Conservation (phyloP, 2,329 filamentous ascomycete genomes). For the Trichophyton schoenleinii region DNA sequence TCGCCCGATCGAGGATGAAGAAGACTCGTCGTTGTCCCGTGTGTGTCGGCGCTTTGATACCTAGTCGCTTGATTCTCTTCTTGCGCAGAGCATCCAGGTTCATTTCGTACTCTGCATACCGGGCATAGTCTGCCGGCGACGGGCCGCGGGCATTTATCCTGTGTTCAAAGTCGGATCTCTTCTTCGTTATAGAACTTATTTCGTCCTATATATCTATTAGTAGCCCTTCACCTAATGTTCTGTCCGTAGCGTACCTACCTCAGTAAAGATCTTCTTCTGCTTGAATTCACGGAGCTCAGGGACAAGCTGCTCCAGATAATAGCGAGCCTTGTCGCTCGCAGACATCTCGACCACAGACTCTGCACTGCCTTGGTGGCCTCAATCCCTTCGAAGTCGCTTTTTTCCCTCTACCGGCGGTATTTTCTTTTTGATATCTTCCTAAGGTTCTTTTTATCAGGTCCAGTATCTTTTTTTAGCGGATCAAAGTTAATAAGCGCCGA, state of each 20-base stretch:
- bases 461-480: not conserved
- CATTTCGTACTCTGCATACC: slow-evolving; percentile 64
- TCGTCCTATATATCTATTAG: slow-evolving; percentile 51
- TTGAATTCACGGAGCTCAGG: slow-evolving; percentile 88
- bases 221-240: not conserved
- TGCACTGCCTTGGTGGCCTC: slow-evolving; percentile 25
- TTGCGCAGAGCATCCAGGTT: slow-evolving; percentile 59
- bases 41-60: slow-evolving; percentile 58
- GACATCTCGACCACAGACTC: slow-evolving; percentile 49
- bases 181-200: slow-evolving; percentile 75
- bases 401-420: not conserved
- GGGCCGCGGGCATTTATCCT: slow-evolving; percentile 71
- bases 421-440: not conserved
- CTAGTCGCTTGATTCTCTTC: slow-evolving; percentile 71
- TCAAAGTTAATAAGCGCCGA: not conserved
- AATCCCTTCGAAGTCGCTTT: not conserved
- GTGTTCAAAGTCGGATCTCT: slow-evolving; percentile 88
- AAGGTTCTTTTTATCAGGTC: not conserved
- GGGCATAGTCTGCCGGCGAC: slow-evolving; percentile 63
- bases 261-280: slow-evolving; percentile 78
- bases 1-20: slow-evolving; percentile 76
- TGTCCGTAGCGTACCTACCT: slow-evolving; percentile 37
- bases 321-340: slow-evolving; percentile 85
- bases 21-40: slow-evolving; percentile 73
- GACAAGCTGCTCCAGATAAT: slow-evolving; percentile 83